Conservation (phyloP, 1,284 basidiomycete genomes). For the Xerocomus minutiporus region DNA sequence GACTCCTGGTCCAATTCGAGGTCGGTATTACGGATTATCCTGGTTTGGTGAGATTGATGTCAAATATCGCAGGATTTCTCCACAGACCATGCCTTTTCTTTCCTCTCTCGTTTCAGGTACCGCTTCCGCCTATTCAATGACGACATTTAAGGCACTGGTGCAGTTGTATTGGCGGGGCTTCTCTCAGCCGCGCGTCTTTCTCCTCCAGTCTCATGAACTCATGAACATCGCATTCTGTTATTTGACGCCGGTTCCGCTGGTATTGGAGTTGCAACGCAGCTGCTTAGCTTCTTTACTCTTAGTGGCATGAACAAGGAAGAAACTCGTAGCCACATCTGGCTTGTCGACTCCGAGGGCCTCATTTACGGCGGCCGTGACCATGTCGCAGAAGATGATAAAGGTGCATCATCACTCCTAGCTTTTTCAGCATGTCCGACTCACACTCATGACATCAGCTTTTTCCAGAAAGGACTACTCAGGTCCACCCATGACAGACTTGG, state of each 20-base stretch:
- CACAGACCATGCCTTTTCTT: slow-evolving; percentile 82
- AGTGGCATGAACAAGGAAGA: slow-evolving; percentile 73
- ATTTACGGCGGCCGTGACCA: slow-evolving; percentile 62
- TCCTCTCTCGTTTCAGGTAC: slow-evolving; percentile 71
- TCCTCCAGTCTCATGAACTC: slow-evolving; percentile 62
- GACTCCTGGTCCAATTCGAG: slow-evolving; percentile 89
- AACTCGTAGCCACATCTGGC: slow-evolving; percentile 75
- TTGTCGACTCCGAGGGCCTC: slow-evolving; percentile 85
- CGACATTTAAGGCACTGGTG: slow-evolving; percentile 86
- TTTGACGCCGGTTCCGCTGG: slow-evolving; percentile 87
- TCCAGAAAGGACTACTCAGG: slow-evolving; percentile 77
- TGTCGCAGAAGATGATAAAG: slow-evolving; percentile 81
- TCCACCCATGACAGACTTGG: slow-evolving; percentile 68
- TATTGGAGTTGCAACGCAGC: slow-evolving; percentile 85
- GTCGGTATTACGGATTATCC: slow-evolving; percentile 29
- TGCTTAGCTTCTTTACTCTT: slow-evolving; percentile 85
- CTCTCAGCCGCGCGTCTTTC: slow-evolving; percentile 81
- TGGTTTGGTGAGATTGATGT: background rate
- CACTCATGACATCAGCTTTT: slow-evolving; percentile 53
- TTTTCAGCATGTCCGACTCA: background rate
- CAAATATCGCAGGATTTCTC: slow-evolving; percentile 65
- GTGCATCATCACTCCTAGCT: slow-evolving; percentile 36
- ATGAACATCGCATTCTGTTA: slow-evolving; percentile 85
- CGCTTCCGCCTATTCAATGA: slow-evolving; percentile 87
- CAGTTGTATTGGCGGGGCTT: slow-evolving; percentile 89